Conservation (phyloP, 1,139 yeast genomes). For the Kazachstania sp. region DNA sequence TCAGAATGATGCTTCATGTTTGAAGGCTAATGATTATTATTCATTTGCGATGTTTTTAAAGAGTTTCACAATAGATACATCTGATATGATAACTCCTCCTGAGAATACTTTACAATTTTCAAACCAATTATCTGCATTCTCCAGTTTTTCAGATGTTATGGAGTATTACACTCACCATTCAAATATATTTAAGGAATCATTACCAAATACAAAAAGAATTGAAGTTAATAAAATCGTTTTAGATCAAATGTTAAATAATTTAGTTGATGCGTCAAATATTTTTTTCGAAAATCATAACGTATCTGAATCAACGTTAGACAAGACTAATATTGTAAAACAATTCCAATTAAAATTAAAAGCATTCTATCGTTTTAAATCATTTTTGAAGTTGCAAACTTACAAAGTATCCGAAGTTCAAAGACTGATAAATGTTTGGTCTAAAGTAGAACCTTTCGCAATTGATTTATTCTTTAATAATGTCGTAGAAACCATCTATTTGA, state of each 20-base stretch:
- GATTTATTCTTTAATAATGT: slow-evolving; percentile 26
- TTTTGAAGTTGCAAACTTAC: slow-evolving; percentile 17
- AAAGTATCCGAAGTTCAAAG: slow-evolving; percentile 14
- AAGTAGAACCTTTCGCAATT: slow-evolving; percentile 15
- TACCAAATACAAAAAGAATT: background rate
- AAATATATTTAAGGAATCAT: background rate
- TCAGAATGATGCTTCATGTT: background rate
- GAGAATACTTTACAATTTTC: slow-evolving; percentile 27
- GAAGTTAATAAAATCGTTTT: slow-evolving; percentile 14
- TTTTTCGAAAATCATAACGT: slow-evolving; percentile 7
- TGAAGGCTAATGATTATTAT: slow-evolving; percentile 13
- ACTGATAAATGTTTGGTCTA: slow-evolving; percentile 21
- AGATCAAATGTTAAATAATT: slow-evolving; percentile 26
- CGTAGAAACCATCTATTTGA: slow-evolving; percentile 25
- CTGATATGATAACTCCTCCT: slow-evolving; percentile 10
- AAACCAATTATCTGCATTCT: slow-evolving; percentile 21
- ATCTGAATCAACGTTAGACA: slow-evolving; percentile 1
- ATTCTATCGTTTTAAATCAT: slow-evolving; percentile 22
- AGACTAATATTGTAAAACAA: slow-evolving; percentile 5
- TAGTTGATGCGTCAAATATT: slow-evolving; percentile 20
- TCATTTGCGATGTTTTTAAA: slow-evolving; percentile 22
- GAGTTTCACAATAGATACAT: slow-evolving; percentile 14
- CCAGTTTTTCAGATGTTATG: slow-evolving; percentile 17
- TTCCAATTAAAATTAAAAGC: slow-evolving; percentile 18
- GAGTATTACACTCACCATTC: slow-evolving; percentile 14